Base-by-base conservation (phyloP, 768 basidiomycete species). In the Mycena albidolilacea region DNA sequence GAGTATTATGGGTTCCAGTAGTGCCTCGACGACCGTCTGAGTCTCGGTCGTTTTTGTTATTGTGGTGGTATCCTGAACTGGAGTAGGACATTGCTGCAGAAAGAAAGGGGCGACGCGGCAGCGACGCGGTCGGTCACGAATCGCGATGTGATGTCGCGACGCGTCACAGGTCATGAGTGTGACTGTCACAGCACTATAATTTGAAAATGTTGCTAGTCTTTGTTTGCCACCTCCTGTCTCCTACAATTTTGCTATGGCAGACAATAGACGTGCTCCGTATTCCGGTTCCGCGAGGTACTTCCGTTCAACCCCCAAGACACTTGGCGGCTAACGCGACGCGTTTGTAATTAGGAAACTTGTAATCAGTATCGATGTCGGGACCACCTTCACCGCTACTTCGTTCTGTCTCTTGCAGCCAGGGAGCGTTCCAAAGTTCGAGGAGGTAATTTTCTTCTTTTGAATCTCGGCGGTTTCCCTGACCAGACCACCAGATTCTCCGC, bases 371-470 rank as follows among this genome's bases (percentile, higher is more conserved):
- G 72, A 73, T 59, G 68, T 73, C 17, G 76, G 74, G 3, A 77
- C 74, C 1, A 75, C 77, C 7, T 78, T 70, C 43, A 71, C 72
- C 2, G 76, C 72, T 0, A 68, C 74, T 8, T 72, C 67, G 6
- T 77, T 67, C 44, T 75, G 76, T 50, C 64, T 77, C 14, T 54
- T 75, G 55, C 72, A 74, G 43, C 71, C 71, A 2, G 75, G 72
- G 9, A 65, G 58, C 37, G 72, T 77, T 15, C 76, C 76, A 5
- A 74, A 78, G 55, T 75, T 78, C 35, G 73, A 78, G 46, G 75
- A 76, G 50, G 77, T 76, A 41, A 7, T 9, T 72, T 11, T 52
- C 23, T 4, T n/a, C 58, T 54, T n/a, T 30, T 15, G 44, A n/a
- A 10, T 8, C 54, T 3, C 30, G 14, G 14, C 6, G 6, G 0